Evolutionary conservation across 495 filamentous ascomycete genomes (phyloP).

Genomic region (Usnea hakonensis): DNA sequence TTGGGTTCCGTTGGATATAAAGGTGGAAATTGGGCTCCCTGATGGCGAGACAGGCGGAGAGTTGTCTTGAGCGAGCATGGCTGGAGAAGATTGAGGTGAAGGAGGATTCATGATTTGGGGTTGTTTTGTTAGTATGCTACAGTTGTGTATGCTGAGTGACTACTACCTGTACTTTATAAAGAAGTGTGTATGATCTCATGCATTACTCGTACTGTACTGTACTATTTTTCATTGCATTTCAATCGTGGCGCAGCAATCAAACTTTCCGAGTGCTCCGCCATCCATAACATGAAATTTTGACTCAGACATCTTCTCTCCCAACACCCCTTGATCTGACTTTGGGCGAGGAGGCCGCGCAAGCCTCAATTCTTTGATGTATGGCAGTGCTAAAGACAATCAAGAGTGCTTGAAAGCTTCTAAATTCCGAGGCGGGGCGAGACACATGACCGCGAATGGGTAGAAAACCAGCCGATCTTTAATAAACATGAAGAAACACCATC

Average conservation of each 20-base stretch:
- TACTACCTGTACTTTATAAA: background rate
- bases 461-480: background rate
- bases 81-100: background rate
- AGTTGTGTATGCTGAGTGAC: background rate
- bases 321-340: background rate
- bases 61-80: slow-evolving; percentile 1
- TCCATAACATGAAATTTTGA: slow-evolving; percentile 12
- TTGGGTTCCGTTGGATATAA: slow-evolving; percentile 20
- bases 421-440: too few relatives aligned
- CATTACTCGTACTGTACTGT: too few relatives aligned
- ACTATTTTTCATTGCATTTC: too few relatives aligned
- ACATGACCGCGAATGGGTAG: background rate
- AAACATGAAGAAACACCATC: background rate
- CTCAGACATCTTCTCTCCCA: slow-evolving; percentile 3
- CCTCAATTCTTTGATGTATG: background rate
- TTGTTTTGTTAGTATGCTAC: background rate
- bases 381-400: background rate
- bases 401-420: background rate
- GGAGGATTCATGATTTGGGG: background rate
- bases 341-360: slow-evolving; percentile 1
- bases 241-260: slow-evolving; percentile 14
- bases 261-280: slow-evolving; percentile 10
- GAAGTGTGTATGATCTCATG: too few relatives aligned
- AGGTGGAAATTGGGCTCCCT: slow-evolving; percentile 14
- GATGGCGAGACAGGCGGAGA: slow-evolving; percentile 21